Base-by-base conservation (phyloP, 2,329 filamentous ascomycete species). In the Ceratocystiopsis minuta region DNA sequence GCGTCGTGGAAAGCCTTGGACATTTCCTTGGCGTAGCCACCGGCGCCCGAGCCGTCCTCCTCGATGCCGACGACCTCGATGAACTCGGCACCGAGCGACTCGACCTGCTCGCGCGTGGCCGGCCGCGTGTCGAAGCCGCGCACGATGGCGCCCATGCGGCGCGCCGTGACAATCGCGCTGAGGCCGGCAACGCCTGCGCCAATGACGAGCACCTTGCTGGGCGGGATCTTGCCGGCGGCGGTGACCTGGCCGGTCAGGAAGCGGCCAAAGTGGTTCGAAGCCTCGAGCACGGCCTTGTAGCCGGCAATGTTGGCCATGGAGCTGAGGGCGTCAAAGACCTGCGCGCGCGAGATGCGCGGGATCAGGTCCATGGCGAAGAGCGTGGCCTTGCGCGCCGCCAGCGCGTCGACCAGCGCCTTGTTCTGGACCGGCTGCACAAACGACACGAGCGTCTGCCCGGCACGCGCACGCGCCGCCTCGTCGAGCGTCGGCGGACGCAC, bases 291-390 rank as follows among this genome's bases (percentile, higher is more conserved):
- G 35, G 85, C 86, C 59, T 92, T 93, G 62, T 94, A 94, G 0
- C 86, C 86, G 17, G 85, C 83, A 61, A 93, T 93, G 52, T 93
- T 93, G 46, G 86, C 85, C 86, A 93, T 93, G 11, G 82, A 90
- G 57, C 83, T 86, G 43, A 93, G 66, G 1, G 84, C 85, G 59
- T 93, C 85, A 52, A 92, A 93, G 0, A 82, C 77, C 56, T 93
- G 86, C 1, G 86, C 85, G 38, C 86, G 74, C 1, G 85, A 92
- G 51, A 93, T 93, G 35, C 86, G 76, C 15, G 86, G 86, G 41
- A 94, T 80, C 75, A 87, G 80, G 55, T 94, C 86, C 85, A 94
- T 93, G 17, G 86, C 84, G 55, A 94, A 90, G 15, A 74, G 65
- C 1, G 83, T 92, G 2, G 78, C 75, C 24, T 79, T 78, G 39